Conservation (phyloP, 2,329 filamentous ascomycete genomes). For the Calonectria henricotiae region DNA sequence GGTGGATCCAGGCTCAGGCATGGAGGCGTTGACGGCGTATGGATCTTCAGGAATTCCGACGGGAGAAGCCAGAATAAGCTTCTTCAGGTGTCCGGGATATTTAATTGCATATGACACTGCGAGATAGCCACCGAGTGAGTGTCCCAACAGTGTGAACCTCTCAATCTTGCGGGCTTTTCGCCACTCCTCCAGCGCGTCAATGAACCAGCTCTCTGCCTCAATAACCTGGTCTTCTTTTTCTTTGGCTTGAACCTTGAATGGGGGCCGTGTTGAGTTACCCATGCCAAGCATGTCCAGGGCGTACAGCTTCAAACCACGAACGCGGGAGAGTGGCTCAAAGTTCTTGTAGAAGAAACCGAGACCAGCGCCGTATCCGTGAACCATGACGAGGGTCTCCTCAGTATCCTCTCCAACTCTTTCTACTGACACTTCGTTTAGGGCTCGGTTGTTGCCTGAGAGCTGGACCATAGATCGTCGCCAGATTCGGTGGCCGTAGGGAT, state of each 20-base stretch:
- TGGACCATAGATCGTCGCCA: conserved; percentile 91
- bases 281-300: conserved; percentile 96
- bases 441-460: conserved; percentile 88
- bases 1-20: conserved; percentile 83
- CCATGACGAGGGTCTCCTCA: conserved; percentile 92
- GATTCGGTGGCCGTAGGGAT: conserved; percentile 87
- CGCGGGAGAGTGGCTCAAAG: conserved; percentile 87
- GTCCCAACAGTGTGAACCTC: conserved; percentile 92
- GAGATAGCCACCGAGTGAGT: conserved; percentile 95
- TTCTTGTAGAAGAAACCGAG: conserved; percentile 99
- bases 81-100: conserved; percentile 94
- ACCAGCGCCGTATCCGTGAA: conserved; percentile 97
- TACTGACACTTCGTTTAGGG: conserved; percentile 93
- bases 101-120: conserved; percentile 96
- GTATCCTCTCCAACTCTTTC: conserved; percentile 85
- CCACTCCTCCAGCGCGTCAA: conserved; percentile 98
- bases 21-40: conserved; percentile 84
- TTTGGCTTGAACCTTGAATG: conserved; percentile 89
- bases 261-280: conserved; percentile 88
- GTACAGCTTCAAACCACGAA: conserved; percentile 89
- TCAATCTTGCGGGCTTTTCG: conserved; percentile 90
- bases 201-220: conserved; percentile 96
- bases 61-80: conserved; percentile 94
- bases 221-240: conserved; percentile 84
- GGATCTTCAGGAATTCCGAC: conserved; percentile 97